These are phyloP conservation scores for Vaccinium corymbosum DNA, from an alignment of 148 eudicot genomes.

Conservation along the genomic window DNA sequence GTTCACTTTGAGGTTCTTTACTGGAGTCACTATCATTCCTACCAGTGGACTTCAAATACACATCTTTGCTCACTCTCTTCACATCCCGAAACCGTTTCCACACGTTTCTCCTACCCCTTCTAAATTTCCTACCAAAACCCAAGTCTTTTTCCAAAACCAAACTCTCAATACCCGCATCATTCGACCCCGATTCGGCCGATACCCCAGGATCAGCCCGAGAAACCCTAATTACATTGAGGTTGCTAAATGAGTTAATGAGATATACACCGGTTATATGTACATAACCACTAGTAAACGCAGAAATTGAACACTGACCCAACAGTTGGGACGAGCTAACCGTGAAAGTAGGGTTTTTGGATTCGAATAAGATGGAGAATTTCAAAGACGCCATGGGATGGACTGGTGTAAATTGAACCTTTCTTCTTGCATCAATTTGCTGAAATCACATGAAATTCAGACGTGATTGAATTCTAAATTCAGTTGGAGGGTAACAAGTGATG, in stretches of 20 bases:
- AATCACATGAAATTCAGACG: not conserved
- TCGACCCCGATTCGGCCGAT: constrained; percentile 28
- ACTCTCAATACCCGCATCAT: constrained; percentile 24
- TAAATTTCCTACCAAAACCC: constrained; percentile 14
- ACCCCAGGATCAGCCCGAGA: constrained; percentile 38
- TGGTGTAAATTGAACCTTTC: not conserved
- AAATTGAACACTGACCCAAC: constrained; percentile 24
- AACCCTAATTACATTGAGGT: constrained; percentile 36
- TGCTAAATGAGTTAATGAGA: constrained; percentile 25
- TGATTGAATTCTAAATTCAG: not conserved
- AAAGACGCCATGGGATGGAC: constrained; percentile 40
- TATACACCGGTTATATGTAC: constrained; percentile 29
- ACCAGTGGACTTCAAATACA: constrained; percentile 14
- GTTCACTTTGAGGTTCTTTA: constrained; percentile 11
- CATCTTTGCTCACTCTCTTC: constrained; percentile 24
- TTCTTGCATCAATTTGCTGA: not conserved
- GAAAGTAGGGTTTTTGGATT: constrained; percentile 39
- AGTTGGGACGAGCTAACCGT: constrained; percentile 22
- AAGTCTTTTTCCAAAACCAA: constrained; percentile 15
- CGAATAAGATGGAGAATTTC: constrained; percentile 30
- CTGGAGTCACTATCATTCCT: not conserved
- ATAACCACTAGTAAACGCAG: constrained; percentile 28
- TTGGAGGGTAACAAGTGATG: not conserved
- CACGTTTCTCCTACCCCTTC: constrained; percentile 26
- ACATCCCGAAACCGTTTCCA: constrained; percentile 42